These are phyloP conservation scores for Vicia faba DNA, from an alignment of 306 rosid species.

Conservation along the genomic window DNA sequence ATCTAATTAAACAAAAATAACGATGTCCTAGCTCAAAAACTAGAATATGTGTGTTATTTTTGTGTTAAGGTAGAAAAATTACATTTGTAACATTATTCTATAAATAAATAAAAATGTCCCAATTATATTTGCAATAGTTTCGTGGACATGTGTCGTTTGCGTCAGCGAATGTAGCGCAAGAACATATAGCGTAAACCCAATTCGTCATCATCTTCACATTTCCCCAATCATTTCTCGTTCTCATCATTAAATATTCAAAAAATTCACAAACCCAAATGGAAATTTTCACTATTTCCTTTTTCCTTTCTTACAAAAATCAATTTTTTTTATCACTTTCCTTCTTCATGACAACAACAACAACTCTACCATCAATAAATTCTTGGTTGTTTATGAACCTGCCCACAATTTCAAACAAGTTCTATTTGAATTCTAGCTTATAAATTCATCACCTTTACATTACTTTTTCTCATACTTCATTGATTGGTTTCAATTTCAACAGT, in stretches of 20 bases:
- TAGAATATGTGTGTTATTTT: no score
- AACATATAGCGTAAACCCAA: not conserved
- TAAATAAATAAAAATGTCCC: no score
- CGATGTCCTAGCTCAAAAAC: no score
- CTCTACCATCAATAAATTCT: not conserved
- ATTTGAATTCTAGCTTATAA: not conserved
- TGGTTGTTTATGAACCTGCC: not conserved
- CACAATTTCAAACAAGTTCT: slow-evolving; percentile 1
- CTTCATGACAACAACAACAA: not conserved
- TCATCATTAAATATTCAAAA: not conserved
- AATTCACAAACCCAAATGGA: no score
- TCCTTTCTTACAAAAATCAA: no score
- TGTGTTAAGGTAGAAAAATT: no score
- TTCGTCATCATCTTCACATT: not conserved
- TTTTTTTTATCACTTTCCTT: not conserved
- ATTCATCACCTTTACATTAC: not conserved
- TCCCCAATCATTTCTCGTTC: not conserved
- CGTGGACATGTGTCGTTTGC: no score
- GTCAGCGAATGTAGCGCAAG: no score
- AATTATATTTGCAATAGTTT: no score
- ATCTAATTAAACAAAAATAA: no score
- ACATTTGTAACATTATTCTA: no score
- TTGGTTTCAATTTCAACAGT: not conserved
- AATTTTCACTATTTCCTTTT: no score
- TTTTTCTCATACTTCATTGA: not conserved